phyloP scores from a whole-genome alignment of 805 yeast genomes.

The Candida incommunis region DNA sequence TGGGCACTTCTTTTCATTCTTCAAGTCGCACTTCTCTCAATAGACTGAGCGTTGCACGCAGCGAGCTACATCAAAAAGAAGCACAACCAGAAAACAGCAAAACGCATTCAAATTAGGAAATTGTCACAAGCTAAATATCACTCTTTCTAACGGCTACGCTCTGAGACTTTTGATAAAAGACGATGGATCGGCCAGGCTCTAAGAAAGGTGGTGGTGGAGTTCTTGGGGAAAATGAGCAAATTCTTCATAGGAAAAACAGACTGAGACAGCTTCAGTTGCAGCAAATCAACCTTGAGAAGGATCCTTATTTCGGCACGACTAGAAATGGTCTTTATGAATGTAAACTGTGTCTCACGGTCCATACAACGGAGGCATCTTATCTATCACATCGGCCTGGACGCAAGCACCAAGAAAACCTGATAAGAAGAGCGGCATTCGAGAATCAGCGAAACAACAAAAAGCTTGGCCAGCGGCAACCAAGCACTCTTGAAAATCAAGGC shows the following conservation, averaged over 20 bases:
- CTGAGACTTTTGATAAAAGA: too few species aligned
- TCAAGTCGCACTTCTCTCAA: too few species aligned
- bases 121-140: too few species aligned
- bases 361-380: slow-evolving; percentile 66
- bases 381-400: slow-evolving; percentile 74
- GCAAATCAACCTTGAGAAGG: neutral
- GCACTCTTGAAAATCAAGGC: slow-evolving; percentile 6
- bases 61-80: too few species aligned
- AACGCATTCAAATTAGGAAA: too few species aligned
- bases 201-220: slow-evolving; percentile 1
- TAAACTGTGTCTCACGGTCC: slow-evolving; percentile 69
- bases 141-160: too few species aligned
- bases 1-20: too few species aligned
- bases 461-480: slow-evolving; percentile 7
- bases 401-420: slow-evolving; percentile 64
- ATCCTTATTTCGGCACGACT: neutral
- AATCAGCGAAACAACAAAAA: slow-evolving; percentile 17
- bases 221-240: neutral
- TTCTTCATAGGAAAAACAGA: neutral
- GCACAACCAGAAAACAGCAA: too few species aligned
- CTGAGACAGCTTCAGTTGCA: neutral
- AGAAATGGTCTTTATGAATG: slow-evolving; percentile 65
- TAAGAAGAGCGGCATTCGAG: slow-evolving; percentile 38
- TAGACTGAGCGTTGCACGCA: too few species aligned
- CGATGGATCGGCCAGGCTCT: neutral